These are phyloP conservation scores for Trichomonascaceae sp. DNA, from an alignment of 1,139 yeast species.

Conservation along the genomic window DNA sequence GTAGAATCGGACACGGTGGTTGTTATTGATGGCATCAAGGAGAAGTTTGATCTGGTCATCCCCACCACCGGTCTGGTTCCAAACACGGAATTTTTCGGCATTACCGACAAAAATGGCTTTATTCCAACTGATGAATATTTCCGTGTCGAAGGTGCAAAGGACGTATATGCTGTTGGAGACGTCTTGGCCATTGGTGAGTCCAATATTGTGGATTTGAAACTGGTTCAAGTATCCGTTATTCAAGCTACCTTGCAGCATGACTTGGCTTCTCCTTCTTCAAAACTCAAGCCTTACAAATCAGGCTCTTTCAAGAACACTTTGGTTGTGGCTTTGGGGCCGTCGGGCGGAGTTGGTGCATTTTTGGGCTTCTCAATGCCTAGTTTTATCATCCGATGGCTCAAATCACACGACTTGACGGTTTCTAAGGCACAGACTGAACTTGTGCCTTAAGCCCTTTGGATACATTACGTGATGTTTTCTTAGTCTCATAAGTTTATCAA, in stretches of 20 bases:
- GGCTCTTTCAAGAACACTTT: conserved; percentile 8
- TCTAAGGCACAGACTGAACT: not conserved
- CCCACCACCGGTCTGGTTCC: conserved; percentile 21
- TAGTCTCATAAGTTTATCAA: no score
- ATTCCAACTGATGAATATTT: conserved; percentile 20
- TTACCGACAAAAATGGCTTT: conserved; percentile 14
- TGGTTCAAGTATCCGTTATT: conserved; percentile 14
- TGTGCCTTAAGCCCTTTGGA: not conserved
- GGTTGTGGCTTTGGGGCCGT: conserved; percentile 18
- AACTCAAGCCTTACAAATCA: conserved; percentile 11
- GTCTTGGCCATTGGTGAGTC: conserved; percentile 14
- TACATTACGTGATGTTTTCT: not conserved
- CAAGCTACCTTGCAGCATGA: conserved; percentile 17
- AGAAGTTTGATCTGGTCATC: conserved; percentile 18
- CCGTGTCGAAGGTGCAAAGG: conserved; percentile 19
- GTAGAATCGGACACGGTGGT: conserved; percentile 10
- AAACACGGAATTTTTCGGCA: conserved; percentile 23
- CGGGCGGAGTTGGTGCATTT: conserved; percentile 22
- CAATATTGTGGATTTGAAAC: conserved; percentile 18
- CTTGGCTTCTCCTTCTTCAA: conserved; percentile 7
- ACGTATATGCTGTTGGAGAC: conserved; percentile 28
- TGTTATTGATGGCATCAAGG: conserved; percentile 16
- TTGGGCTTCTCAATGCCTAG: conserved; percentile 22
- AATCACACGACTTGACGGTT: conserved; percentile 2
- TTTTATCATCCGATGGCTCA: conserved; percentile 16